Percentiles rank a stretch among this genome's conserved stretches.
Conservation (phyloP, 1,284 basidiomycete species). For the Chiua sp. region DNA sequence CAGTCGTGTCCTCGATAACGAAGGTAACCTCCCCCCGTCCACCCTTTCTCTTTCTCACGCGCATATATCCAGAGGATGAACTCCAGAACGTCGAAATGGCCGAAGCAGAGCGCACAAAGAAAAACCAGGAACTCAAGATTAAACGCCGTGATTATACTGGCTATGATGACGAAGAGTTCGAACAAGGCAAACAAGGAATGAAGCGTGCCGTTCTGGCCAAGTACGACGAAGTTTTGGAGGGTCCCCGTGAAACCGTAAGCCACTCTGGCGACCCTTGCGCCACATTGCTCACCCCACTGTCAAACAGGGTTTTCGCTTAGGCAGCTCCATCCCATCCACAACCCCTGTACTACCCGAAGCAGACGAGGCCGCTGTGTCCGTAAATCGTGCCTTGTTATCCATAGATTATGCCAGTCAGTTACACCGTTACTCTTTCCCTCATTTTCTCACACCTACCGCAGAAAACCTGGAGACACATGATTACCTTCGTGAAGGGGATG, state of each 20-base stretch:
- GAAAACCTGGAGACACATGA: constrained; percentile 89
- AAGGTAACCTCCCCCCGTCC: constrained; percentile 59
- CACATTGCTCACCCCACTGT: constrained; percentile 8
- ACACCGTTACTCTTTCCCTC: neutral
- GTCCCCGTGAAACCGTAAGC: constrained; percentile 68
- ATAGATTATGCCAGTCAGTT: constrained; percentile 91
- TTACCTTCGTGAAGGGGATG: constrained; percentile 90
- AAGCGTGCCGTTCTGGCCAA: constrained; percentile 90
- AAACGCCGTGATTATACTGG: constrained; percentile 94
- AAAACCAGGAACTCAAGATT: constrained; percentile 85
- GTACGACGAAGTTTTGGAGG: constrained; percentile 91
- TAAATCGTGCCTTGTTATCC: constrained; percentile 83
- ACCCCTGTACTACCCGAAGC: constrained; percentile 51
- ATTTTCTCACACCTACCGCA: constrained; percentile 41
- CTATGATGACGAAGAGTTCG: constrained; percentile 96
- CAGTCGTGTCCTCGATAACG: constrained; percentile 90
- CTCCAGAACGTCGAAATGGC: constrained; percentile 94
- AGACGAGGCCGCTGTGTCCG: constrained; percentile 62
- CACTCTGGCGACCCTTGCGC: constrained; percentile 4
- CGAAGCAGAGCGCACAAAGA: constrained; percentile 80
- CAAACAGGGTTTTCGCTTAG: constrained; percentile 80
- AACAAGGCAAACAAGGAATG: constrained; percentile 72
- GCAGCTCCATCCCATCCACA: constrained; percentile 52
- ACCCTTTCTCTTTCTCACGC: constrained; percentile 10
- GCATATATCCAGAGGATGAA: constrained; percentile 81